These are phyloP conservation scores for Solanum pimpinellifolium DNA, from an alignment of 257 asterid genomes.

Conservation along the genomic window DNA sequence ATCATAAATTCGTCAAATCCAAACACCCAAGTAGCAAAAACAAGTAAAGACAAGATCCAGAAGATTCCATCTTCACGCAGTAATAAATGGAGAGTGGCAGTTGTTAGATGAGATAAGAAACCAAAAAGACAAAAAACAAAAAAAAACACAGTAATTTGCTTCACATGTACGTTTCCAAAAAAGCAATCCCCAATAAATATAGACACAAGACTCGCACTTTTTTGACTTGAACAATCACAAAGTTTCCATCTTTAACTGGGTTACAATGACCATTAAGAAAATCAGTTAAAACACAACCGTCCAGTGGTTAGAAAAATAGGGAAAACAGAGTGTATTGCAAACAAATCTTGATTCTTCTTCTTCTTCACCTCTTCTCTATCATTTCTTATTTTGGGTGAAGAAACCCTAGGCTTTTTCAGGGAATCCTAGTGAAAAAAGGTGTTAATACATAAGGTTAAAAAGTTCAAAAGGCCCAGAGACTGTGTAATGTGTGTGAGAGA, in stretches of 20 bases:
- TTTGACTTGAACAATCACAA: constrained; percentile 26
- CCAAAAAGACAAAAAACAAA: neutral
- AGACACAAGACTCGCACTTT: constrained; percentile 35
- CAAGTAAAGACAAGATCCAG: constrained; percentile 42
- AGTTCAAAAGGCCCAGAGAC: constrained; percentile 17
- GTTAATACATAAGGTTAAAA: constrained; percentile 8
- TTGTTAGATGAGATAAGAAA: constrained; percentile 6
- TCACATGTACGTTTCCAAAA: constrained; percentile 33
- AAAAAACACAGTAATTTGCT: constrained; percentile 21
- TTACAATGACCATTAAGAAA: neutral
- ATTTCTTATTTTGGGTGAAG: neutral
- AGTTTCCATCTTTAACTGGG: neutral
- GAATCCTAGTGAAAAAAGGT: constrained; percentile 46
- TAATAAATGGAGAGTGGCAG: constrained; percentile 6
- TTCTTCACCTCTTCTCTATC: neutral
- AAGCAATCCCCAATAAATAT: constrained; percentile 43
- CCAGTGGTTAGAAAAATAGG: neutral
- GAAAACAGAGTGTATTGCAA: neutral
- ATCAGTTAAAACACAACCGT: neutral
- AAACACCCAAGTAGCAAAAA: constrained; percentile 14
- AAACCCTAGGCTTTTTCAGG: constrained; percentile 29
- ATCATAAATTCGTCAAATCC: constrained; percentile 8
- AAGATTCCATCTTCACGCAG: constrained; percentile 29
- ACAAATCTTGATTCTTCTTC: neutral
- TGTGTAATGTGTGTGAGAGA: constrained; percentile 5